phyloP scores from a whole-genome alignment of 1,284 basidiomycete genomes.

The Leccinum insolens region DNA sequence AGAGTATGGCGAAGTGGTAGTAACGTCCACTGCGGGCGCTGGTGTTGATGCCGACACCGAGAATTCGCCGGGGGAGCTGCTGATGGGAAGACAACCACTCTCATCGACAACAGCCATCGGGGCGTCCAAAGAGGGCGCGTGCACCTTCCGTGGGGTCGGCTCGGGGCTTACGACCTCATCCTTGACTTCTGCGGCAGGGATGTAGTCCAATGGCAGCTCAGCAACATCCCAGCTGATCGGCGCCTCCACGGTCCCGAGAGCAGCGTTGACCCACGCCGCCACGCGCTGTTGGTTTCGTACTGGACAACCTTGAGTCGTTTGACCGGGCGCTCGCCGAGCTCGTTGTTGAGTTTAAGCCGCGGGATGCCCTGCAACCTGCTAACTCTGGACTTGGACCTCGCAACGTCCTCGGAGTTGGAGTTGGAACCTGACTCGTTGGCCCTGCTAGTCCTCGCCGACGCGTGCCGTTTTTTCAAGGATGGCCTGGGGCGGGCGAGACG shows the following conservation, averaged over 20 bases:
- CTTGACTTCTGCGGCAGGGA: background rate
- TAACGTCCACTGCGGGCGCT: background rate
- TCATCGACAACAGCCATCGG: slow-evolving; percentile 3
- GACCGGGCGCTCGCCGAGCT: slow-evolving; percentile 10
- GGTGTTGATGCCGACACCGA: background rate
- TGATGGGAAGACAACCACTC: background rate
- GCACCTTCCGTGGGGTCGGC: background rate
- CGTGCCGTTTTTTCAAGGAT: slow-evolving; percentile 3
- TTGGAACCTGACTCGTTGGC: slow-evolving; percentile 10
- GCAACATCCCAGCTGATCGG: slow-evolving; percentile 23
- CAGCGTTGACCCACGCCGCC: slow-evolving; percentile 19
- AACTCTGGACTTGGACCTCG: background rate
- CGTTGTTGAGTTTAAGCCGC: slow-evolving; percentile 13
- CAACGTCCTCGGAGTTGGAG: slow-evolving; percentile 18
- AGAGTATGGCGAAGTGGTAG: background rate
- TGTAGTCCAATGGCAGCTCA: slow-evolving; percentile 7
- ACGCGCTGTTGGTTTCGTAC: slow-evolving; percentile 23
- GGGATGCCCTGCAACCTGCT: background rate
- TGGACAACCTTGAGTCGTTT: slow-evolving; percentile 25
- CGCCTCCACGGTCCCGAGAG: slow-evolving; percentile 28
- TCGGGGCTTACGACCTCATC: background rate
- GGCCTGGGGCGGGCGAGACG: slow-evolving; percentile 15
- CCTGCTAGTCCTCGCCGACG: background rate
- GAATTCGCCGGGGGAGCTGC: background rate
- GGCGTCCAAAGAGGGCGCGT: background rate